Percentiles rank a stretch among this genome's conserved stretches.
Conservation (phyloP, 176 grass and related monocot genomes). For the Aegilops tauschii region DNA sequence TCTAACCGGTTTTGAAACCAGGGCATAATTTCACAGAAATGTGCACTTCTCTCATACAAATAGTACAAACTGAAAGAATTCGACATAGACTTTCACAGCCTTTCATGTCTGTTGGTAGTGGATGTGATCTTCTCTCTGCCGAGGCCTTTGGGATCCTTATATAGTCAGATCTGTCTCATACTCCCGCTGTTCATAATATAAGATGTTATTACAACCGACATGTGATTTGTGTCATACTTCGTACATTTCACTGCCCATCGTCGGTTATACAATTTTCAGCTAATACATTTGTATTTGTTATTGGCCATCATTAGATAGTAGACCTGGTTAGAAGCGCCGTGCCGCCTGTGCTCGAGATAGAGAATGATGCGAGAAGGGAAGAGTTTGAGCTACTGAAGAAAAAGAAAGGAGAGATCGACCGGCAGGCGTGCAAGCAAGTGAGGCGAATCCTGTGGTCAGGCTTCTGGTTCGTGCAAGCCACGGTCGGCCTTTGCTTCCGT, state of each 20-base stretch:
- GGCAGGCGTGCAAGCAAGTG: constrained; percentile 48
- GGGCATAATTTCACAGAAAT: too few relatives aligned
- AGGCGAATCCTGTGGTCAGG: constrained; percentile 58
- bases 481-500: constrained; percentile 38
- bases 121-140: too few relatives aligned
- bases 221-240: too few relatives aligned
- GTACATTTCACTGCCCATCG: too few relatives aligned
- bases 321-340: constrained; percentile 52
- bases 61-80: too few relatives aligned
- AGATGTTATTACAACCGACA: neutral
- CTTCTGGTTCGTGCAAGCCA: constrained; percentile 37
- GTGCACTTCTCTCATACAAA: too few relatives aligned
- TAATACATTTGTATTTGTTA: neutral
- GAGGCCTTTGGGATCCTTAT: too few relatives aligned
- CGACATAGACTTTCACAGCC: too few relatives aligned
- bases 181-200: too few relatives aligned
- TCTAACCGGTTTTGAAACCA: too few relatives aligned
- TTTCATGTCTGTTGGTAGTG: too few relatives aligned
- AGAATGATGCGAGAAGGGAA: constrained; percentile 29
- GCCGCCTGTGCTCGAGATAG: constrained; percentile 25
- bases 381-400: constrained; percentile 41
- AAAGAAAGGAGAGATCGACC: constrained; percentile 59
- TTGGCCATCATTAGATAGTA: constrained; percentile 39
- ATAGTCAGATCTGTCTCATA: too few relatives aligned
- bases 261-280: neutral